Percentiles rank a stretch among this genome's conserved stretches.
phyloP scores from a whole-genome alignment of 2,329 filamentous ascomycete genomes.

The Penicillium sp. region DNA sequence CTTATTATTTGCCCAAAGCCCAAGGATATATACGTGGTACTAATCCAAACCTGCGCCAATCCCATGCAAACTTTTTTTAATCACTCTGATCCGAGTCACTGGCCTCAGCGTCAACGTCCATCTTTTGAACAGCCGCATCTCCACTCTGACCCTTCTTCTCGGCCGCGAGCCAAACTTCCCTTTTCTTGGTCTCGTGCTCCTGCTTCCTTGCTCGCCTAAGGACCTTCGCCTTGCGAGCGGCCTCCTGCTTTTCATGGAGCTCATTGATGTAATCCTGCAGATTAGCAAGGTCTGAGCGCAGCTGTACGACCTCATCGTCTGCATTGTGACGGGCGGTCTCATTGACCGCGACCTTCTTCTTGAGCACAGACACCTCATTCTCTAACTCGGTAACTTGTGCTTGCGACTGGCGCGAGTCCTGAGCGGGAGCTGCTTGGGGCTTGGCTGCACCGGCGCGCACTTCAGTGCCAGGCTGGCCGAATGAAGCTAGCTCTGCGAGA shows the following conservation, averaged over 20 bases:
- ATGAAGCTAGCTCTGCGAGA: slow-evolving; percentile 39
- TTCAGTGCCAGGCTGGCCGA: slow-evolving; percentile 27
- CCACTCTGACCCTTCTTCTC: slow-evolving; percentile 47
- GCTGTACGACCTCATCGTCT: slow-evolving; percentile 36
- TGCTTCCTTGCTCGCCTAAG: slow-evolving; percentile 41
- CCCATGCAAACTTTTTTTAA: slow-evolving; percentile 24
- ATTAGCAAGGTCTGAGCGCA: slow-evolving; percentile 37
- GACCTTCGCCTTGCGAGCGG: slow-evolving; percentile 33
- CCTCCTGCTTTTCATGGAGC: slow-evolving; percentile 42
- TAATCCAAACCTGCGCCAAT: slow-evolving; percentile 9
- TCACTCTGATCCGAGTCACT: slow-evolving; percentile 38
- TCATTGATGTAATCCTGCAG: slow-evolving; percentile 42
- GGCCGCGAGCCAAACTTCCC: slow-evolving; percentile 48
- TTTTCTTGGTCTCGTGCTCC: slow-evolving; percentile 40
- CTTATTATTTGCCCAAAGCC: slow-evolving; percentile 3
- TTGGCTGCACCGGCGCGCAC: slow-evolving; percentile 14
- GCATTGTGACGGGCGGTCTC: slow-evolving; percentile 39
- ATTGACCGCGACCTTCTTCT: slow-evolving; percentile 37
- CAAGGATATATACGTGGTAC: slow-evolving; percentile 7
- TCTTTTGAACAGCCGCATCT: slow-evolving; percentile 39
- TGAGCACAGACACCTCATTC: slow-evolving; percentile 41
- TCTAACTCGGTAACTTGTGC: slow-evolving; percentile 37
- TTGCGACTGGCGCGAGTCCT: slow-evolving; percentile 26
- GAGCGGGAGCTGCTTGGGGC: neutral
- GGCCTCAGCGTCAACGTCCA: slow-evolving; percentile 39